Conservation (phyloP, 176 grass and related monocot species). For the Oryza meyeriana region DNA sequence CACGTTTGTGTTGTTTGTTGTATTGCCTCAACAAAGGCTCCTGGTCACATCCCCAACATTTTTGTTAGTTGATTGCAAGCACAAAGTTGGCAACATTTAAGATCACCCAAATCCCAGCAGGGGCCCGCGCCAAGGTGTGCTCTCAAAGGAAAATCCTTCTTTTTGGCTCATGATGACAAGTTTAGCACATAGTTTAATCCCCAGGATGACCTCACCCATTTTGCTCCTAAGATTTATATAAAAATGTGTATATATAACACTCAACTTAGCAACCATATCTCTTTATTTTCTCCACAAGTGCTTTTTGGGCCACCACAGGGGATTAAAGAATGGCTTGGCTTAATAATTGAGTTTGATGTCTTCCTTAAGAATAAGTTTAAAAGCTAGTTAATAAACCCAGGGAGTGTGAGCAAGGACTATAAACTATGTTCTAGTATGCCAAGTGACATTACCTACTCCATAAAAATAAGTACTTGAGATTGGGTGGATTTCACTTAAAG, state of each 20-base stretch:
- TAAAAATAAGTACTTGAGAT: slow-evolving; percentile 79
- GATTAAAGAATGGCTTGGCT: slow-evolving; percentile 48
- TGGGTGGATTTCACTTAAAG: slow-evolving; percentile 99
- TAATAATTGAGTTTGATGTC: slow-evolving; percentile 81
- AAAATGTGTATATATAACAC: slow-evolving; percentile 31
- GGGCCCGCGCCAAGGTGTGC: slow-evolving; percentile 72
- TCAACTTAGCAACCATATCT: slow-evolving; percentile 56
- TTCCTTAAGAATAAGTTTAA: slow-evolving; percentile 70
- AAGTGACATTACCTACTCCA: slow-evolving; percentile 94
- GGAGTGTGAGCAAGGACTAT: slow-evolving; percentile 64
- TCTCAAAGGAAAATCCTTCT: slow-evolving; percentile 71
- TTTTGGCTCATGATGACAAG: slow-evolving; percentile 71
- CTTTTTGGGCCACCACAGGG: slow-evolving; percentile 49
- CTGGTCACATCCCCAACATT: slow-evolving; percentile 44
- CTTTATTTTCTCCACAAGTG: slow-evolving; percentile 54
- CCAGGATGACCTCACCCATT: slow-evolving; percentile 72
- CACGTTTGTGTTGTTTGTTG: slow-evolving; percentile 34
- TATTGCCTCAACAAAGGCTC: slow-evolving; percentile 37
- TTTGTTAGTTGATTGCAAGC: slow-evolving; percentile 64
- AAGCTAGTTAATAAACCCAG: slow-evolving; percentile 79
- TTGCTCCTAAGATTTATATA: slow-evolving; percentile 29
- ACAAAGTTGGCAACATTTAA: slow-evolving; percentile 84
- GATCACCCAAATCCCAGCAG: slow-evolving; percentile 75
- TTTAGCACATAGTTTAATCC: slow-evolving; percentile 52
- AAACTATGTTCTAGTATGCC: slow-evolving; percentile 58